These are phyloP conservation scores for Penicillium pancosmium DNA, from an alignment of 495 filamentous ascomycete genomes.

Conservation along the genomic window DNA sequence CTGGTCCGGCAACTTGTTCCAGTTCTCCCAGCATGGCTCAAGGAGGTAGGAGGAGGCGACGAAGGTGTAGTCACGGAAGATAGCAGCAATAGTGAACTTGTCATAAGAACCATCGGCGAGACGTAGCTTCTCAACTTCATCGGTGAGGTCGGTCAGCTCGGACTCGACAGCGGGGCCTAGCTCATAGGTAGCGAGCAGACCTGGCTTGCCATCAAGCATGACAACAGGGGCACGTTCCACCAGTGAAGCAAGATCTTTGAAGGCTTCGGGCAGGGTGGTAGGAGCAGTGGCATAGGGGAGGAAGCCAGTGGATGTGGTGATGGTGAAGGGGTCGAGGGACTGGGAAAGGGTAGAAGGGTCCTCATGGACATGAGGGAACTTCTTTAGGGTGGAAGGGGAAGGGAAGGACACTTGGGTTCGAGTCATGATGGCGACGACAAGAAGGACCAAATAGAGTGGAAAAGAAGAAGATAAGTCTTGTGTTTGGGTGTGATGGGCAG, in stretches of 20 bases:
- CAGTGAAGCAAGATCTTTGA: conserved; percentile 67
- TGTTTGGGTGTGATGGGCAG: conserved; percentile 3
- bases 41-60: conserved; percentile 84
- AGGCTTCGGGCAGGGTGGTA: conserved; percentile 60
- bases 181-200: conserved; percentile 71
- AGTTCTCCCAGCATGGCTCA: conserved; percentile 85
- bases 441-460: neutral
- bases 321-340: conserved; percentile 72
- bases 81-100: conserved; percentile 73
- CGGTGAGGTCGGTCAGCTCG: conserved; percentile 75
- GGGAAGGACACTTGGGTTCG: conserved; percentile 34
- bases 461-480: neutral
- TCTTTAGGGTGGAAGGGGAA: conserved; percentile 46
- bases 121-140: conserved; percentile 66
- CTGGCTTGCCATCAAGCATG: conserved; percentile 67
- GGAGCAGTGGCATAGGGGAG: conserved; percentile 46
- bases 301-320: conserved; percentile 82
- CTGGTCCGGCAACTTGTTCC: conserved; percentile 62
- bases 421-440: conserved; percentile 33
- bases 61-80: conserved; percentile 90
- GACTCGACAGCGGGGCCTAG: conserved; percentile 68
- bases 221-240: conserved; percentile 75
- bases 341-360: conserved; percentile 61
- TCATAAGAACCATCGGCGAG: conserved; percentile 54
- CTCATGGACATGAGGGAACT: conserved; percentile 60